A percentile compares a stretch with the other conserved stretches of the same genome.
Conservation (phyloP, 23 red algal species). For the Gracilaria gracilis region DNA sequence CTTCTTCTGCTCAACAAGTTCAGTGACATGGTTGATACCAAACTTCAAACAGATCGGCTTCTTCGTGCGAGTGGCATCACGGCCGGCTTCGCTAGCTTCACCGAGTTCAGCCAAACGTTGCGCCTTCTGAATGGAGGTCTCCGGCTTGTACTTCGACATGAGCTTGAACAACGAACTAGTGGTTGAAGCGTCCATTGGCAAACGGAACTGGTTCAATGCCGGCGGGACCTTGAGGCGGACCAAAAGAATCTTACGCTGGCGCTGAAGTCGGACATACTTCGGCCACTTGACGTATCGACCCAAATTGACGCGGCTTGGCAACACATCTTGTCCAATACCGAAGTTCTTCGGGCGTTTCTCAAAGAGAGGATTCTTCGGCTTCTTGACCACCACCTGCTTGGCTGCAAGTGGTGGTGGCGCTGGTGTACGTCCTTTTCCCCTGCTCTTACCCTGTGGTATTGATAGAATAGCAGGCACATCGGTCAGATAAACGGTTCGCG, state of each 20-base stretch:
- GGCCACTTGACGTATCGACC: conserved; percentile 96
- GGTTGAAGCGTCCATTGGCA: conserved; percentile 89
- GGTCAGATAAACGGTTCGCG: neutral
- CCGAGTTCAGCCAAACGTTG: conserved; percentile 81
- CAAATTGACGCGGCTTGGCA: conserved; percentile 80
- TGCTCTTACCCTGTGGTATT: conserved; percentile 44
- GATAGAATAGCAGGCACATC: neutral
- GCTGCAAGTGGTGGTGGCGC: conserved; percentile 69
- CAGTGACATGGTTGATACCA: conserved; percentile 96
- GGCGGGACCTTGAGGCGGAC: conserved; percentile 98
- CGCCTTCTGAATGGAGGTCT: conserved; percentile 82
- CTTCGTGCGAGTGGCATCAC: conserved; percentile 74
- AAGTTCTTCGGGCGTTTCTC: conserved; percentile 98
- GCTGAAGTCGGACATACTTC: conserved; percentile 94
- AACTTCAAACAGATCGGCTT: conserved; percentile 94
- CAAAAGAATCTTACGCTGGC: conserved; percentile 95
- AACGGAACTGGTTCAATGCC: conserved; percentile 91
- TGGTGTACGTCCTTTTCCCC: conserved; percentile 64
- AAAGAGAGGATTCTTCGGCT: conserved; percentile 86
- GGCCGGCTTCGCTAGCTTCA: conserved; percentile 78
- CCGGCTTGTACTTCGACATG: conserved; percentile 92
- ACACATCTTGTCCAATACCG: conserved; percentile 92
- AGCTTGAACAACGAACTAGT: conserved; percentile 83
- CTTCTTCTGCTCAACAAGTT: conserved; percentile 95
- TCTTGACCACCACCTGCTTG: conserved; percentile 72